Conservation (phyloP, 2,329 filamentous ascomycete species). For the Trichothecium roseum region DNA sequence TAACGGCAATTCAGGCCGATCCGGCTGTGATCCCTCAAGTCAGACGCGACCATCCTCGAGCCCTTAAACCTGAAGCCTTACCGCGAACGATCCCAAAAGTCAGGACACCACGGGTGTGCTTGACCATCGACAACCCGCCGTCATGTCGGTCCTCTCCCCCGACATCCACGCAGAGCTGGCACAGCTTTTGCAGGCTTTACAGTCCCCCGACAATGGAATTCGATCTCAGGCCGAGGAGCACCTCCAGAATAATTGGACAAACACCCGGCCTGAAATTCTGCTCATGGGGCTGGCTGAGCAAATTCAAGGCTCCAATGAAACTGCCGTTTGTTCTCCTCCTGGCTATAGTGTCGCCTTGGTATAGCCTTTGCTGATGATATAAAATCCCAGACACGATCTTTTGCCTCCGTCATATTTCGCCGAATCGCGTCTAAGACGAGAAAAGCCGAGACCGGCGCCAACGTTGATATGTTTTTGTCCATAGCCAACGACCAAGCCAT, state of each 20-base stretch:
- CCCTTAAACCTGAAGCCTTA: no score
- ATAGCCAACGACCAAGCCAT: conserved; percentile 62
- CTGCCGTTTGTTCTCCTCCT: conserved; percentile 41
- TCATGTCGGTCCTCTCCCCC: conserved; percentile 72
- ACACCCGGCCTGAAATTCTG: conserved; percentile 70
- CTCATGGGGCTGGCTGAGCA: conserved; percentile 94
- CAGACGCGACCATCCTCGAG: no score
- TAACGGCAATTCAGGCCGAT: no score
- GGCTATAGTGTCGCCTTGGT: neutral
- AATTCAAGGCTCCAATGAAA: conserved; percentile 66
- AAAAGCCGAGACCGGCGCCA: conserved; percentile 62
- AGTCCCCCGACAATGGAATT: conserved; percentile 78
- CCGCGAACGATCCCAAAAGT: neutral
- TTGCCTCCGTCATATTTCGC: conserved; percentile 87
- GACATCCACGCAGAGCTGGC: conserved; percentile 77
- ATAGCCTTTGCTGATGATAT: no score
- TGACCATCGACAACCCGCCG: conserved; percentile 8
- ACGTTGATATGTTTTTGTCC: conserved; percentile 76
- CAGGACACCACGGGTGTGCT: neutral
- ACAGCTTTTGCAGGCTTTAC: conserved; percentile 78
- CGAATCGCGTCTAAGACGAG: conserved; percentile 83
- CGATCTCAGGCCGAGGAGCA: conserved; percentile 83
- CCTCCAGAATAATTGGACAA: conserved; percentile 83
- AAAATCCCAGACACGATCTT: conserved; percentile 63
- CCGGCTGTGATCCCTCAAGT: no score